phyloP scores from a whole-genome alignment of 2,329 filamentous ascomycete genomes.

The Bipolaris cookei region DNA sequence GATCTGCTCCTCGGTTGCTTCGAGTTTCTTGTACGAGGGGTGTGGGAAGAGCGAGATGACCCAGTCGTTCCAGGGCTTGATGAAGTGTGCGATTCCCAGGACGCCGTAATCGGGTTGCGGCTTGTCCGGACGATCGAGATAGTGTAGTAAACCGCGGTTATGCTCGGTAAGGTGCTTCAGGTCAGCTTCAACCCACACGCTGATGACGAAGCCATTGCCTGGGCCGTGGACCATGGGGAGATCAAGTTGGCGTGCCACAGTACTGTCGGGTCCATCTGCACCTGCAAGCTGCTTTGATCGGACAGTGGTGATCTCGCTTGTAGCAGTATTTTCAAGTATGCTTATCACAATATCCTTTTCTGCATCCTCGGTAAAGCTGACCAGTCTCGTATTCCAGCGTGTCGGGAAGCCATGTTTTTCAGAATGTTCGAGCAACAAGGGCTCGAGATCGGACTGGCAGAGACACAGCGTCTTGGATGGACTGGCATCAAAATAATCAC shows the following conservation, averaged over 20 bases:
- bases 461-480: constrained; percentile 10
- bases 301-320: constrained; percentile 4
- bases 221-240: constrained; percentile 3
- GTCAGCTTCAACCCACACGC: constrained; percentile 7
- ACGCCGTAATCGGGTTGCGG: constrained; percentile 7
- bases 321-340: neutral
- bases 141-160: constrained; percentile 3
- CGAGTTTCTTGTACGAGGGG: constrained; percentile 6
- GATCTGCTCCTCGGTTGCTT: constrained; percentile 7
- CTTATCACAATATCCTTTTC: constrained; percentile 4
- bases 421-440: constrained; percentile 4
- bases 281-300: constrained; percentile 6
- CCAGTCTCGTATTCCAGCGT: constrained; percentile 2
- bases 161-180: constrained; percentile 5
- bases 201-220: constrained; percentile 10
- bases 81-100: constrained; percentile 9
- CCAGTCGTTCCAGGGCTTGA: constrained; percentile 10
- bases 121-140: constrained; percentile 6
- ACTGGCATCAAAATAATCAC: constrained; percentile 10
- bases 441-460: constrained; percentile 10
- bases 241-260: constrained; percentile 1
- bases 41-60: constrained; percentile 8
- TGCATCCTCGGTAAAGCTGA: constrained; percentile 4
- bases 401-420: neutral
- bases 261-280: constrained; percentile 8